Percentiles rank a stretch among this genome's conserved stretches.
These are phyloP conservation scores for Withania somnifera DNA, from an alignment of 305 asterid genomes.

Conservation along the genomic window DNA sequence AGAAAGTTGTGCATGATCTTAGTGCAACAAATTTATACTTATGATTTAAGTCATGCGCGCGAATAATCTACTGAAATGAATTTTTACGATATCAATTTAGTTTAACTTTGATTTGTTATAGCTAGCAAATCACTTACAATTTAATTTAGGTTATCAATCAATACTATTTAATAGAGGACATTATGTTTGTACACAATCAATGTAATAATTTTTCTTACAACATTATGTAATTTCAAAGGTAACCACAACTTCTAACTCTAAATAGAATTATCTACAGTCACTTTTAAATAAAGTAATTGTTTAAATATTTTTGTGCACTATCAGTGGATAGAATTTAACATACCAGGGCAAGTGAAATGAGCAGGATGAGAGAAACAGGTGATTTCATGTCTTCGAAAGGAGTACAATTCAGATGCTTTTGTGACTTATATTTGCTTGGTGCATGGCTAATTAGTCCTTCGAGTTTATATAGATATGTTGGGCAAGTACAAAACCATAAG, in stretches of 20 bases:
- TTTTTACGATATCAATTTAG: background rate
- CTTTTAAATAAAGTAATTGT: background rate
- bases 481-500: background rate
- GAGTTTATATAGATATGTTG: background rate
- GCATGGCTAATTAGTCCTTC: background rate
- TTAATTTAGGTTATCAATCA: background rate
- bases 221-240: background rate
- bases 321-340: background rate
- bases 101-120: background rate
- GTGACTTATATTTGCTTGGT: background rate
- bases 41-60: background rate
- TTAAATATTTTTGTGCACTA: background rate
- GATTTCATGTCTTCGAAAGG: constrained; percentile 6
- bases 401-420: background rate
- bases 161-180: background rate
- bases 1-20: background rate
- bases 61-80: background rate
- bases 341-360: constrained; percentile 24
- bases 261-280: background rate
- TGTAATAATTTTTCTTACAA: too few species aligned
- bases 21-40: background rate
- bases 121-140: background rate
- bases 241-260: background rate
- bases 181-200: background rate
- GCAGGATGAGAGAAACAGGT: background rate